phyloP scores from a whole-genome alignment of 139 green algal genomes.

The Auxenochlorella pyrenoidosa region DNA sequence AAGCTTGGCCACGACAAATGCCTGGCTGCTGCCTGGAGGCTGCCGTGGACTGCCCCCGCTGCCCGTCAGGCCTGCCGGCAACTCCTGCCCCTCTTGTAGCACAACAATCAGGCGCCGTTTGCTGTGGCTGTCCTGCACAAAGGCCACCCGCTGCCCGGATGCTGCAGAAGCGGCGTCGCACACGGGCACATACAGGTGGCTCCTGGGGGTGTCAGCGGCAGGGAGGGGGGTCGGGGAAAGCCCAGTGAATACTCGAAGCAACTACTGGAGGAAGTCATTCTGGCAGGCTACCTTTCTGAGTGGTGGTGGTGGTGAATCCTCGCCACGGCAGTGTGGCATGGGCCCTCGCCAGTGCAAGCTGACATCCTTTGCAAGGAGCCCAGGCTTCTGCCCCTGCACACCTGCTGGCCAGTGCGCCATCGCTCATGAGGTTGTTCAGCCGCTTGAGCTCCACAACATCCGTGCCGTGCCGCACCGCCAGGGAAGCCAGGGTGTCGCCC shows the following conservation, averaged over 20 bases:
- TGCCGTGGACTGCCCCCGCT: neutral
- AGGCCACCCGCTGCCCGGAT: constrained; percentile 8
- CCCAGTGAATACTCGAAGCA: too few species aligned
- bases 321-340: too few species aligned
- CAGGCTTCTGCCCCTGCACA: too few species aligned
- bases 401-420: neutral
- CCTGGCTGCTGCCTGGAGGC: neutral
- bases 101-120: constrained; percentile 9
- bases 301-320: too few species aligned
- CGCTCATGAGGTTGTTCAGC: constrained; percentile 20
- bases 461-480: constrained; percentile 5
- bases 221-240: neutral
- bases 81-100: neutral
- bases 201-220: neutral
- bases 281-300: too few species aligned
- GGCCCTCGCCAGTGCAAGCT: too few species aligned
- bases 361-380: too few species aligned
- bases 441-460: neutral
- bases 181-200: constrained; percentile 7
- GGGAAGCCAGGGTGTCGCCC: neutral
- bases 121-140: constrained; percentile 9
- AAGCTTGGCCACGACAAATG: neutral
- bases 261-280: too few species aligned
- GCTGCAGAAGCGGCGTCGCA: neutral
- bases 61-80: neutral